phyloP scores from a whole-genome alignment of 352 stramenopile genomes.

The Pythium diclinum region DNA sequence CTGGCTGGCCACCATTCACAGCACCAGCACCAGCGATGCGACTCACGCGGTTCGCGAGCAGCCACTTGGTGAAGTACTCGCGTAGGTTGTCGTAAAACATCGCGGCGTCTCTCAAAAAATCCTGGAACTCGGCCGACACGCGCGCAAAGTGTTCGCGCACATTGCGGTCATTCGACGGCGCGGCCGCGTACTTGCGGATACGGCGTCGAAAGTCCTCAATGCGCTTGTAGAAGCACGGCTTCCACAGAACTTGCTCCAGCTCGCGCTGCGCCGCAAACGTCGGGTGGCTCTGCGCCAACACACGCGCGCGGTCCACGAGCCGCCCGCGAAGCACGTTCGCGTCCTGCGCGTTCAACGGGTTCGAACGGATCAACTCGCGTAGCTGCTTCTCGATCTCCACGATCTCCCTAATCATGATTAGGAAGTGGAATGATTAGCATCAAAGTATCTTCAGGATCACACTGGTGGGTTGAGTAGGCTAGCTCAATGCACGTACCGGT shows the following conservation, averaged over 20 bases:
- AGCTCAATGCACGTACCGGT: conserved; percentile 27
- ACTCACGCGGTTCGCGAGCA: conserved; percentile 43
- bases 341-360: conserved; percentile 56
- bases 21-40: conserved; percentile 31
- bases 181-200: conserved; percentile 84
- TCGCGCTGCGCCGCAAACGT: conserved; percentile 63
- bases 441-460: not conserved
- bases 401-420: conserved; percentile 47
- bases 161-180: conserved; percentile 54
- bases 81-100: conserved; percentile 77
- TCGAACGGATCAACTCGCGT: conserved; percentile 62
- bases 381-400: conserved; percentile 69
- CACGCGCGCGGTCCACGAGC: conserved; percentile 51
- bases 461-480: not conserved
- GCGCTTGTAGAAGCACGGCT: conserved; percentile 89
- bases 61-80: conserved; percentile 44
- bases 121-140: conserved; percentile 71
- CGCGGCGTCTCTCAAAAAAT: conserved; percentile 55
- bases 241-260: conserved; percentile 85
- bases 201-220: conserved; percentile 88
- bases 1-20: not conserved
- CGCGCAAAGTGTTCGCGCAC: conserved; percentile 78
- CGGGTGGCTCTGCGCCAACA: conserved; percentile 42
- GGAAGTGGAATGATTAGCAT: not conserved
- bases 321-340: conserved; percentile 52